These are phyloP conservation scores for Fonsecaea erecta DNA, from an alignment of 2,329 filamentous ascomycete genomes.

Conservation along the genomic window DNA sequence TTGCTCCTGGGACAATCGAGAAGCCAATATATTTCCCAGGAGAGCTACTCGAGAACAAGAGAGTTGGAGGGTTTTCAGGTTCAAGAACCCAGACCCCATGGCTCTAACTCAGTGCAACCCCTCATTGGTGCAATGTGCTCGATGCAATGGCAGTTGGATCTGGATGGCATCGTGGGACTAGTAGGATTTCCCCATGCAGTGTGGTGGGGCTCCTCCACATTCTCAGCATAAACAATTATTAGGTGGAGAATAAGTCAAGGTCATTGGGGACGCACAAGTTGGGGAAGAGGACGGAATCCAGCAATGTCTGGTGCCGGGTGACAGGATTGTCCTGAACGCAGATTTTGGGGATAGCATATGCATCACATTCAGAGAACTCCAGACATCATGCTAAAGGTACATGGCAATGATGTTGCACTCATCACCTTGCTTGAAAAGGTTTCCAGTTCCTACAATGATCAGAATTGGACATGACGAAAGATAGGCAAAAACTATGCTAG, in stretches of 20 bases:
- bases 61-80: not conserved
- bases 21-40: not conserved
- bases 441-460: constrained; percentile 5
- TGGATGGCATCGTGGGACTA: constrained; percentile 13
- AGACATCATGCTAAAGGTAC: constrained; percentile 10
- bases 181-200: constrained; percentile 3
- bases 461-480: constrained; percentile 13
- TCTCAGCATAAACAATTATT: not conserved
- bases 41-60: not conserved
- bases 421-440: not conserved
- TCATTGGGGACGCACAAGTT: not conserved
- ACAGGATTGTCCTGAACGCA: not conserved
- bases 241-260: constrained; percentile 10
- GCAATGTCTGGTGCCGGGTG: not conserved
- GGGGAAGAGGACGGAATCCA: not conserved
- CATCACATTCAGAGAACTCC: constrained; percentile 1
- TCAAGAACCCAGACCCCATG: not conserved
- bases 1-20: not conserved
- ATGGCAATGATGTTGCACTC: not conserved
- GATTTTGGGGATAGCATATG: not conserved
- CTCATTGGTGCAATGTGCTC: constrained; percentile 2
- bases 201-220: constrained; percentile 14
- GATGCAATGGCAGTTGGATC: not conserved
- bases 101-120: not conserved
- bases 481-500: constrained; percentile 16